Conservation (phyloP, 768 basidiomycete species). For the Tephrocybe sp. region DNA sequence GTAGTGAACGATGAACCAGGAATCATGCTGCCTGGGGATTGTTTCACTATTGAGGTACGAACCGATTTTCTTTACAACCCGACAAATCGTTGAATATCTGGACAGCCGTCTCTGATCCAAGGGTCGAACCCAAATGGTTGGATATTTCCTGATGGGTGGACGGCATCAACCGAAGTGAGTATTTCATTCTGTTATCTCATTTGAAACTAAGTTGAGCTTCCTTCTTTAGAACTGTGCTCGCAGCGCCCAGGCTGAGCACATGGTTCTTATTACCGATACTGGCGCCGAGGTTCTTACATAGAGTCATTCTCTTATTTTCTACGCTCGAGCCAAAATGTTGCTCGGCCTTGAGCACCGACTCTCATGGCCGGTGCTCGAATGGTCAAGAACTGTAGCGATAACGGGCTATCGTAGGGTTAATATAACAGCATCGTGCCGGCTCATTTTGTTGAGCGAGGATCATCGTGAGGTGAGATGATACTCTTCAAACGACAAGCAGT, state of each 20-base stretch:
- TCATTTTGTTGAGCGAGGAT: too few species aligned
- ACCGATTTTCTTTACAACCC: neutral
- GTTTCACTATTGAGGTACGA: slow-evolving; percentile 88
- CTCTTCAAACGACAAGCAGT: too few species aligned
- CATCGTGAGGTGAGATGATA: too few species aligned
- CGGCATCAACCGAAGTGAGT: slow-evolving; percentile 83
- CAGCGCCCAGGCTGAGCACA: slow-evolving; percentile 87
- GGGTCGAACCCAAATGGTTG: slow-evolving; percentile 66
- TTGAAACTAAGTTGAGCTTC: neutral
- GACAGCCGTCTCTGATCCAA: slow-evolving; percentile 75
- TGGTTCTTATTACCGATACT: slow-evolving; percentile 76
- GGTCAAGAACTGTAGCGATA: too few species aligned
- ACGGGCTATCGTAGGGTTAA: too few species aligned
- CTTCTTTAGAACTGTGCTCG: slow-evolving; percentile 68
- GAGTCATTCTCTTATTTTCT: neutral
- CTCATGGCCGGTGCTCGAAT: too few species aligned
- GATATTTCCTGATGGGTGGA: slow-evolving; percentile 94
- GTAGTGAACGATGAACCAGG: slow-evolving; percentile 86
- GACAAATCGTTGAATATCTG: neutral
- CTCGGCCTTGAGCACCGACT: too few species aligned
- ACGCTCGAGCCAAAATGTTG: too few species aligned
- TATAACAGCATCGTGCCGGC: too few species aligned
- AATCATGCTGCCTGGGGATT: slow-evolving; percentile 80
- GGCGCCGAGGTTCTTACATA: slow-evolving; percentile 79
- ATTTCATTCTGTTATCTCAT: neutral